Percentiles rank a stretch among this genome's conserved stretches.
phyloP scores from a whole-genome alignment of 345 rosid genomes.

The Mangifera indica region DNA sequence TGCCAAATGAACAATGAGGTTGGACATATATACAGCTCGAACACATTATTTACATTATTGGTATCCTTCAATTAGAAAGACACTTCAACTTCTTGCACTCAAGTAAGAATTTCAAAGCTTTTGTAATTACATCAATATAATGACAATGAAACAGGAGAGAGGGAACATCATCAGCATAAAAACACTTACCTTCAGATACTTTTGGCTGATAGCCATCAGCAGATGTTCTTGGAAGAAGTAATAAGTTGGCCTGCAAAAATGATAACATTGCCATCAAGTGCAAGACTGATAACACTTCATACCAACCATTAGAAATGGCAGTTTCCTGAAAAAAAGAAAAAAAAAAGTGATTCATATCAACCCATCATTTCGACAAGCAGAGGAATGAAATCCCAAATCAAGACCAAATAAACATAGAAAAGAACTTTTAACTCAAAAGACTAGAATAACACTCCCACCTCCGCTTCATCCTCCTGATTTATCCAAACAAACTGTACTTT shows the following conservation, averaged over 20 bases:
- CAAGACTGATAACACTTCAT: constrained; percentile 91
- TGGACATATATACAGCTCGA: too few species aligned
- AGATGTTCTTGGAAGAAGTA: constrained; percentile 89
- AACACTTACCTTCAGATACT: constrained; percentile 82
- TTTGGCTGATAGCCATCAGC: constrained; percentile 74
- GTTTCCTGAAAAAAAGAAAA: constrained; percentile 64
- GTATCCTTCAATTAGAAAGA: too few species aligned
- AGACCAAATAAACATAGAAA: not conserved
- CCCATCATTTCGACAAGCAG: constrained; percentile 12
- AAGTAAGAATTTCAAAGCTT: not conserved
- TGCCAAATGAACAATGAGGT: too few species aligned
- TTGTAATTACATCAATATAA: not conserved
- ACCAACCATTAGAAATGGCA: constrained; percentile 83
- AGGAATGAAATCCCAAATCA: constrained; percentile 16
- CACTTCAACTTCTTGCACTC: too few species aligned
- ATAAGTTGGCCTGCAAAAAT: constrained; percentile 82
- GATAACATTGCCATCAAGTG: constrained; percentile 96
- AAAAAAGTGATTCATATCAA: constrained; percentile 21
- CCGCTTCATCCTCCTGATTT: constrained; percentile 93
- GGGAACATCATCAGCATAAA: constrained; percentile 9
- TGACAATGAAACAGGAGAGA: not conserved
- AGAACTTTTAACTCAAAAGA: not conserved
- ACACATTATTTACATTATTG: too few species aligned
- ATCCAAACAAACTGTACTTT: constrained; percentile 85
- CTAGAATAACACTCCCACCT: constrained; percentile 45